These are phyloP conservation scores for Exophiala sp. DNA, from an alignment of 2,329 filamentous ascomycete genomes.

Conservation along the genomic window DNA sequence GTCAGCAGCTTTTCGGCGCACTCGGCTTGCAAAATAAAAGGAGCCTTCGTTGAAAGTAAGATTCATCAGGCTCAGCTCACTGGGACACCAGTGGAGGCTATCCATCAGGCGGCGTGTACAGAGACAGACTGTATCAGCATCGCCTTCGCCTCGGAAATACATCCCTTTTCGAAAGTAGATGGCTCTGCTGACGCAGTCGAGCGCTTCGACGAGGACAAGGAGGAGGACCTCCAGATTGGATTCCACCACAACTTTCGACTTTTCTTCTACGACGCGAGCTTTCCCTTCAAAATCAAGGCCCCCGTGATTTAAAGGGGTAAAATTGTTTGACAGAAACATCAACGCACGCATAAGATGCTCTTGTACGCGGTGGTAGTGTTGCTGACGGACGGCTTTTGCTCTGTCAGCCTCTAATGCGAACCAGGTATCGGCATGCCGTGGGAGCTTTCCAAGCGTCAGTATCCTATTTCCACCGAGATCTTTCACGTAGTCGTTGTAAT, in stretches of 20 bases:
- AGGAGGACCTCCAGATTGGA: constrained; percentile 4
- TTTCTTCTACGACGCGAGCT: background rate
- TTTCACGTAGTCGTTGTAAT: constrained; percentile 1
- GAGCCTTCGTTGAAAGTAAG: constrained; percentile 2
- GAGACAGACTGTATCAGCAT: background rate
- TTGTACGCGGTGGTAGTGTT: constrained; percentile 4
- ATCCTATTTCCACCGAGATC: background rate
- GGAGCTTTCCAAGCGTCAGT: background rate
- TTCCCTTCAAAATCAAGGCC: background rate
- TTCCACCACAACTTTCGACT: background rate
- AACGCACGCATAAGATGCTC: constrained; percentile 5
- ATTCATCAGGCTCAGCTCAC: constrained; percentile 1
- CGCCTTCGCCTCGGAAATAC: background rate
- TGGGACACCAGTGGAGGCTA: constrained; percentile 5
- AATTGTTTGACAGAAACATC: constrained; percentile 9
- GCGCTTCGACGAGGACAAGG: background rate
- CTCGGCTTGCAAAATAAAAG: background rate
- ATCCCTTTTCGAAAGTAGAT: background rate
- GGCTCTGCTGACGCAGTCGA: background rate
- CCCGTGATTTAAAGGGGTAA: background rate
- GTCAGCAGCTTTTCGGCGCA: background rate
- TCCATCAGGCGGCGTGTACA: background rate
- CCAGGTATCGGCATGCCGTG: constrained; percentile 1
- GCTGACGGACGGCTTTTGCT: background rate
- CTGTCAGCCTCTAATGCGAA: background rate